Evolutionary conservation across 331 rosid species (phyloP).

Genomic region (Rhamnella rubrinervis): DNA sequence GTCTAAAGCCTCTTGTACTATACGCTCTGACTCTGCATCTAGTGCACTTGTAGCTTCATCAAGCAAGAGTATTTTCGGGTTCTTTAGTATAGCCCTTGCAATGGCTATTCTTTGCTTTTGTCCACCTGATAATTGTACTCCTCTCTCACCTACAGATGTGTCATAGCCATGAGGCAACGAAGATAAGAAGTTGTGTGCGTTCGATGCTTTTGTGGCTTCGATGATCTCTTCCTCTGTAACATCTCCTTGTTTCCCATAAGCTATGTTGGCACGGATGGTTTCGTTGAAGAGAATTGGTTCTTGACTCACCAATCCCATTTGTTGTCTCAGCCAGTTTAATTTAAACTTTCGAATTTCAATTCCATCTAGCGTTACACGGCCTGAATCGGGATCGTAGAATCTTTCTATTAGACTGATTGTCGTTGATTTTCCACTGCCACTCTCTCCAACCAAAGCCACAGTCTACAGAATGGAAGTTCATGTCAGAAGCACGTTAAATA

Average conservation of each 20-base stretch:
- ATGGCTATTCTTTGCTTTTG: constrained; percentile 93
- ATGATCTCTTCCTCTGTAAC: constrained; percentile 69
- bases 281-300: constrained; percentile 88
- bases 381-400: constrained; percentile 73
- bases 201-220: constrained; percentile 69
- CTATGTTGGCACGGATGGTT: constrained; percentile 71
- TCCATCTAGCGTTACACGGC: constrained; percentile 59
- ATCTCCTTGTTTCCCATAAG: constrained; percentile 59
- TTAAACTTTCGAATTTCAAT: constrained; percentile 44
- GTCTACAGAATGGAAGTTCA: constrained; percentile 40
- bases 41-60: constrained; percentile 97
- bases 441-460: constrained; percentile 91
- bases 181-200: constrained; percentile 65
- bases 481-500: too few relatives aligned
- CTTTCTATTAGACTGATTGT: constrained; percentile 72
- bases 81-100: constrained; percentile 79
- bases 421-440: constrained; percentile 91
- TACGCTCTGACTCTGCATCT: constrained; percentile 77
- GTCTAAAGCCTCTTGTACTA: constrained; percentile 84
- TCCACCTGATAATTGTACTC: constrained; percentile 82
- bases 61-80: constrained; percentile 76
- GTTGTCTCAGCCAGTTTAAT: constrained; percentile 79
- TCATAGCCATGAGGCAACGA: constrained; percentile 68
- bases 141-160: constrained; percentile 83
- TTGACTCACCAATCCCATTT: constrained; percentile 91